Evolutionary conservation across 2,329 filamentous ascomycete genomes (phyloP).

Genomic region (Fusarium subglutinans): DNA sequence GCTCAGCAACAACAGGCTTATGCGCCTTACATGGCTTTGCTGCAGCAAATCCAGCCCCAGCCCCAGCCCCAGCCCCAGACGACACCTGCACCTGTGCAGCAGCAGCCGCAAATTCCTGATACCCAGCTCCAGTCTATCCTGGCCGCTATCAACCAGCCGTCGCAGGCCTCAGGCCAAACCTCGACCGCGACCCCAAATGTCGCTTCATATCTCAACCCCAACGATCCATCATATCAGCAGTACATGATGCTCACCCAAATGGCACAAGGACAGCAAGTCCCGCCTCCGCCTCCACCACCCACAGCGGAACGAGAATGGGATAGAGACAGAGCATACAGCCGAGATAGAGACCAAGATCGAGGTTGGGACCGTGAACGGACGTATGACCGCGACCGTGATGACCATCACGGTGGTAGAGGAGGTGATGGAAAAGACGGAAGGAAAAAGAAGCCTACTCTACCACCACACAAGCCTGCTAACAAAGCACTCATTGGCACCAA

Average conservation of each 20-base stretch:
- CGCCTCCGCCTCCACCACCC: slow-evolving; percentile 37
- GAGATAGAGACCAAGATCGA: slow-evolving; percentile 47
- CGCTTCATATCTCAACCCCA: slow-evolving; percentile 47
- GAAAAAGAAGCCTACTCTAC: slow-evolving; percentile 53
- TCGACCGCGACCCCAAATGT: slow-evolving; percentile 33
- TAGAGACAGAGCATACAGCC: slow-evolving; percentile 19
- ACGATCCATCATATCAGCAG: slow-evolving; percentile 53
- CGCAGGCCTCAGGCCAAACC: slow-evolving; percentile 38
- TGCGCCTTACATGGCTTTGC: slow-evolving; percentile 54
- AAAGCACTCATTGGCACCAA: slow-evolving; percentile 71
- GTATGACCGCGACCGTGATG: slow-evolving; percentile 48
- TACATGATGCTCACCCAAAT: slow-evolving; percentile 52
- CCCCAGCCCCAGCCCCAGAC: slow-evolving; percentile 26
- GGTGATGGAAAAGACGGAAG: slow-evolving; percentile 50
- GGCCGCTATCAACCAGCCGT: slow-evolving; percentile 53
- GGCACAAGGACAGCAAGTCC: slow-evolving; percentile 47
- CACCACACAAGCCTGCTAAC: slow-evolving; percentile 58
- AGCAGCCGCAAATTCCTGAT: slow-evolving; percentile 47
- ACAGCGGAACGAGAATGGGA: slow-evolving; percentile 48
- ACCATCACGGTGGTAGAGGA: slow-evolving; percentile 45
- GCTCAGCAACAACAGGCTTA: slow-evolving; percentile 54
- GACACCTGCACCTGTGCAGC: slow-evolving; percentile 27
- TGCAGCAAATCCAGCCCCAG: slow-evolving; percentile 50
- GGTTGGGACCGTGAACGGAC: slow-evolving; percentile 42
- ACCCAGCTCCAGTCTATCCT: slow-evolving; percentile 56